Evolutionary conservation across 768 basidiomycete genomes (phyloP).

Genomic region (Candolleomyces aberdarensis): DNA sequence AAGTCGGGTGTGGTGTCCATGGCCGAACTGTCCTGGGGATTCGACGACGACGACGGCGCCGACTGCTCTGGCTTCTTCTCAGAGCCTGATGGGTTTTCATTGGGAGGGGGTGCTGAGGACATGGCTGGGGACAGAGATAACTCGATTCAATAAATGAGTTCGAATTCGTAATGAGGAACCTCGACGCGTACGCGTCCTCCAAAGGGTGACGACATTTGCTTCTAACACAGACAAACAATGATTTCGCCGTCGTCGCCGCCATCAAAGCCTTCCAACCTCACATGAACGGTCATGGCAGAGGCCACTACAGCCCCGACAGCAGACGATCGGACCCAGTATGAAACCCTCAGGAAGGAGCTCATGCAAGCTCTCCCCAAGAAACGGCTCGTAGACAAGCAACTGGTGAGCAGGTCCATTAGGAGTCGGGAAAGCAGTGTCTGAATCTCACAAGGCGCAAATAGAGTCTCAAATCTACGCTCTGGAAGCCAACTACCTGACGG

Average conservation of each 20-base stretch:
- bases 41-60: slow-evolving; percentile 28
- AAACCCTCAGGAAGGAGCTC: slow-evolving; percentile 71
- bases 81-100: slow-evolving; percentile 45
- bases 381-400: slow-evolving; percentile 69
- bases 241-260: slow-evolving; percentile 3
- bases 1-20: slow-evolving; percentile 80
- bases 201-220: slow-evolving; percentile 11
- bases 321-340: slow-evolving; percentile 74
- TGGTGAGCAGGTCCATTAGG: slow-evolving; percentile 45
- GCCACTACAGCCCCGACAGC: slow-evolving; percentile 36
- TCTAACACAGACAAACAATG: slow-evolving; percentile 22
- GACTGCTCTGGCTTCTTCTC: slow-evolving; percentile 51
- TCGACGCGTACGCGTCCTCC: slow-evolving; percentile 34
- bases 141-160: slow-evolving; percentile 3
- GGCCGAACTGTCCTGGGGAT: slow-evolving; percentile 31
- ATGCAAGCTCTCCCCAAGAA: slow-evolving; percentile 73
- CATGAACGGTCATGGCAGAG: slow-evolving; percentile 34
- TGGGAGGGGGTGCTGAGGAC: slow-evolving; percentile 60
- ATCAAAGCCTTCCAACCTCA: neutral
- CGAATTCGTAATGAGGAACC: neutral
- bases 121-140: slow-evolving; percentile 25
- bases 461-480: slow-evolving; percentile 78
- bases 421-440: neutral
- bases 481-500: slow-evolving; percentile 72
- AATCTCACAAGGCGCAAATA: slow-evolving; percentile 59